Evolutionary conservation across 1,284 basidiomycete species (phyloP), one percentile per base, ranked within the genome.

Genomic region (Pyrrhoderma lamaoense): DNA sequence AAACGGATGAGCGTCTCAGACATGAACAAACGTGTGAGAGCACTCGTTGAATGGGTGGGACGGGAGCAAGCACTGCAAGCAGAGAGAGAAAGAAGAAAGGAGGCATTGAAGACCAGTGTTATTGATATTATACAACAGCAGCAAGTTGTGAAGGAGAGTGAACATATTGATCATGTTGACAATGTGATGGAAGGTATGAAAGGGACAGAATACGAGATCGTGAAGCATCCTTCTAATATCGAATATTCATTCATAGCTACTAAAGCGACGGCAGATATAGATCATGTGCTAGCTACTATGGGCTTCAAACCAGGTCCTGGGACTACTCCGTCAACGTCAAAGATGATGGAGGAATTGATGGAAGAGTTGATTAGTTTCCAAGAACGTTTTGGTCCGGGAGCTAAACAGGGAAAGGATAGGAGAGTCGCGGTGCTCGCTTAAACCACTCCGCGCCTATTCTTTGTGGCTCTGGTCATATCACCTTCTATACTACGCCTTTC

Each of bases 11-110:
- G 93, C 59, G 84, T 95, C 21, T 86, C 84, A 16, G 95, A 99
- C 65, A 96, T 99, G 92, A 89, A 93, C 65, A 97, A 98, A 70
- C 82, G 95, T 18, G 92, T 96, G 18, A 77, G 92, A 42, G 82
- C 87, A 51, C 77, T 98, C 53, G 80, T 95, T 34, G 95, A 98
- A 62, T 98, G 92, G 81, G 90, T 93, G 11, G 87, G 85, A 39
- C 76, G 89, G 54, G 85, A 89, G 62, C 89, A 93, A 64, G 80
- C 80, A 1, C 83, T 79, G 58, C 86, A 87, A 45, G 72, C 76
- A 31, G 88, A 89, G 65, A 77, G 88, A 43, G 76, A 73, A 38
- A 76, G 88, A 56, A 70, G 90, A 59, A 77, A 77, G 52, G 79
- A 82, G 49, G 77, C 81, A 18, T 65, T 92, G 50, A 80, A 82